Conservation (phyloP, 2,329 filamentous ascomycete species). For the Penicillium sp. region DNA sequence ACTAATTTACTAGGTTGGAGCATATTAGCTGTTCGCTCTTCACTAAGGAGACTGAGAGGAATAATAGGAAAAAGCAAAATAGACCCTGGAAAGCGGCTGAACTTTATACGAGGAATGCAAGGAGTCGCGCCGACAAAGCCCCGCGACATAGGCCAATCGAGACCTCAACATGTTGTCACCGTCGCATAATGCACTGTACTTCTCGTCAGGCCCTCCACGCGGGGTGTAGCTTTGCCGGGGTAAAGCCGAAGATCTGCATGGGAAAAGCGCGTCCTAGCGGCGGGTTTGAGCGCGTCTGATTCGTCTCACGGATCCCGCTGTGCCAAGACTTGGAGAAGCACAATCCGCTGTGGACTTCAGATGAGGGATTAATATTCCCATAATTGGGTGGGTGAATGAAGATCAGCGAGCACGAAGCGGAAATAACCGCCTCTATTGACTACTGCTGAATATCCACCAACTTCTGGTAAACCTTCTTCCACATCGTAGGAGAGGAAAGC, state of each 20-base stretch:
- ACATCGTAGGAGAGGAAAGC: not conserved
- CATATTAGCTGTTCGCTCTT: not conserved
- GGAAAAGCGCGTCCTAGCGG: slow-evolving; percentile 4
- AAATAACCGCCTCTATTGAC: not conserved
- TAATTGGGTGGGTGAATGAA: not conserved
- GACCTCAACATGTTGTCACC: not conserved
- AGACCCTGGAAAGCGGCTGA: not conserved
- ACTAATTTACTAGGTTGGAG: not conserved
- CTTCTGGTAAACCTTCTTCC: not conserved
- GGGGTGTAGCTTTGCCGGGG: not conserved
- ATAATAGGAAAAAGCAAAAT: not conserved
- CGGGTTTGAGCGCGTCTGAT: slow-evolving; percentile 9
- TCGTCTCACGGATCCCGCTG: not conserved
- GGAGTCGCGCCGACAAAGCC: not conserved
- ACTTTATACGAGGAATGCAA: slow-evolving; percentile 1
- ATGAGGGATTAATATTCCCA: not conserved
- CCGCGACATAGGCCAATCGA: not conserved
- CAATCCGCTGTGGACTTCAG: not conserved
- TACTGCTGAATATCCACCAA: not conserved
- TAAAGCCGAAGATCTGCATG: not conserved
- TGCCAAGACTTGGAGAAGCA: slow-evolving; percentile 5
- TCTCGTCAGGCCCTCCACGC: not conserved
- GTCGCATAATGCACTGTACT: not conserved
- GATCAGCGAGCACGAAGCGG: not conserved
- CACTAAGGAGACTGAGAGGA: not conserved